A percentile compares a stretch with the other conserved stretches of the same genome.
phyloP scores from a whole-genome alignment of 148 eudicot genomes.

The Fagopyrum esculentum region DNA sequence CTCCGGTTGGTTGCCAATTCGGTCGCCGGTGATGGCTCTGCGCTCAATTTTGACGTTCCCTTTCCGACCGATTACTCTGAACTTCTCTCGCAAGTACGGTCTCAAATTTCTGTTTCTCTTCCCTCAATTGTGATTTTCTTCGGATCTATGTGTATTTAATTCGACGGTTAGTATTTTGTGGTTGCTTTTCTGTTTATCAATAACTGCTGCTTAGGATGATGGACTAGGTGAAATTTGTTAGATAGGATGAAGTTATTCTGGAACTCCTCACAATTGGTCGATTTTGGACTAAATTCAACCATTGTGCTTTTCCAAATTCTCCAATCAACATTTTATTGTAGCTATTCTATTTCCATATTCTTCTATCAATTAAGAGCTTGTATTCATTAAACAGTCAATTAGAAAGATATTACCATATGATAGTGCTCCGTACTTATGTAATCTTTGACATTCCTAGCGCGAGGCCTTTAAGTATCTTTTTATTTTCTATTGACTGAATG shows the following conservation, averaged over 20 bases:
- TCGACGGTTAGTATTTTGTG: background rate
- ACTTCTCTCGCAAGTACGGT: conserved; percentile 51
- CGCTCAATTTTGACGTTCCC: conserved; percentile 36
- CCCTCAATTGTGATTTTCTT: background rate
- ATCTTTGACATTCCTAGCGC: no score
- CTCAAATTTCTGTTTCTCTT: background rate
- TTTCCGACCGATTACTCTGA: conserved; percentile 55
- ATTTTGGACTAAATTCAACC: background rate
- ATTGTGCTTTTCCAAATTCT: background rate
- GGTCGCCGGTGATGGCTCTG: conserved; percentile 22
- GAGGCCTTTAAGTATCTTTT: no score
- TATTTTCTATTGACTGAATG: no score
- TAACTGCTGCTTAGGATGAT: background rate
- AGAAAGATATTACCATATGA: background rate
- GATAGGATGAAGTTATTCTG: background rate
- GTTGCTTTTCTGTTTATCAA: background rate
- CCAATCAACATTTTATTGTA: background rate
- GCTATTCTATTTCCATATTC: background rate
- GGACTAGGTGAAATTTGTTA: background rate
- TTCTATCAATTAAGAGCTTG: background rate
- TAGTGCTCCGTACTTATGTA: background rate
- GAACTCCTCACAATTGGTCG: background rate
- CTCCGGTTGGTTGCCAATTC: conserved; percentile 23
- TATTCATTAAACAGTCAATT: background rate
- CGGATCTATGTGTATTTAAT: background rate